Conservation (phyloP, 176 grass and related monocot genomes). For the Oropetium thomaeum region DNA sequence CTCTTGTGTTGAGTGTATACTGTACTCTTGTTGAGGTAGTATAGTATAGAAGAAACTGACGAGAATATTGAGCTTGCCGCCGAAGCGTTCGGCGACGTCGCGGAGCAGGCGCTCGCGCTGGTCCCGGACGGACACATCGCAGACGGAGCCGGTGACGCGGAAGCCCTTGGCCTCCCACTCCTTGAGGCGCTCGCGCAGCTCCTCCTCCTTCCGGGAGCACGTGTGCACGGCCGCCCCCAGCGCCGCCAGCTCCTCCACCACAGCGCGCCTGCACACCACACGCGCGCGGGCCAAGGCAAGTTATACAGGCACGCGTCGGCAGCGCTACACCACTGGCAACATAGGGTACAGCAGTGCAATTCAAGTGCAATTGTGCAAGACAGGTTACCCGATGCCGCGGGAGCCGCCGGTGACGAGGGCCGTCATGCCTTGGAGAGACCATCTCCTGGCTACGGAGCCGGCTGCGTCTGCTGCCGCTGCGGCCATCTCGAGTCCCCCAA, state of each 20-base stretch:
- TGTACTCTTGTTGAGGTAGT: background rate
- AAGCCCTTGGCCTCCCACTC: constrained; percentile 43
- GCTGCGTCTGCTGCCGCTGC: background rate
- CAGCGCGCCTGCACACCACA: constrained; percentile 31
- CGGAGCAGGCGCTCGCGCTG: constrained; percentile 39
- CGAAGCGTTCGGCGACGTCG: constrained; percentile 37
- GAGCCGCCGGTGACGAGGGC: constrained; percentile 74
- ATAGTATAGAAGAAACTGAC: constrained; percentile 29
- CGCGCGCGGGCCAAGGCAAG: background rate
- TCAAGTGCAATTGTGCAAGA: too few relatives aligned
- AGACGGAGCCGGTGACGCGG: constrained; percentile 52
- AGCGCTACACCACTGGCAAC: background rate
- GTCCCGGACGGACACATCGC: constrained; percentile 47
- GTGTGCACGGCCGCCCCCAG: constrained; percentile 61
- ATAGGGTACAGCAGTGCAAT: too few relatives aligned
- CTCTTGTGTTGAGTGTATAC: too few relatives aligned
- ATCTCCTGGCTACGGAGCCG: constrained; percentile 17
- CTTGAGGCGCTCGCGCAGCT: constrained; percentile 43
- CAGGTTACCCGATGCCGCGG: constrained; percentile 63
- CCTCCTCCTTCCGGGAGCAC: constrained; percentile 48
- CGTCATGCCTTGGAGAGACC: constrained; percentile 62
- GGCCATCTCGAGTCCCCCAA: background rate
- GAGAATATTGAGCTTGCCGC: constrained; percentile 59
- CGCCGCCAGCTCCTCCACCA: constrained; percentile 61
- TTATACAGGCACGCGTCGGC: background rate